Conservation (phyloP, 139 green algal species). For the Volvox africanus region DNA sequence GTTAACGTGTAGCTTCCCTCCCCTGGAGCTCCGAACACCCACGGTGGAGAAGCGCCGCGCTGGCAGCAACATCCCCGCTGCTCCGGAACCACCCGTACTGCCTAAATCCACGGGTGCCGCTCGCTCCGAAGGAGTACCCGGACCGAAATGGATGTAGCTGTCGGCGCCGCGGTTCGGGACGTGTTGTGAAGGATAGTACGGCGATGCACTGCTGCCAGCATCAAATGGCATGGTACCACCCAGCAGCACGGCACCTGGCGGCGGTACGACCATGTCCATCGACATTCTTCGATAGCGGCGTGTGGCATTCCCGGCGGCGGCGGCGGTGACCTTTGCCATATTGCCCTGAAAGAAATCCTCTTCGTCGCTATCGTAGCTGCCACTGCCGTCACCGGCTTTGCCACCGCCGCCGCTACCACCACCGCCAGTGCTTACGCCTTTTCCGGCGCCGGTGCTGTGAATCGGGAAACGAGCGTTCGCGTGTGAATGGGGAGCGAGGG, state of each 20-base stretch:
- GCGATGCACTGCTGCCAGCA: background rate
- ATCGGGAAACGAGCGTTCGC: too few relatives aligned
- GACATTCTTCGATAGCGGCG: conserved; percentile 1
- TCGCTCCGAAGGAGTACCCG: background rate
- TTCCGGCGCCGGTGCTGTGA: background rate
- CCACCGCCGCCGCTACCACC: background rate
- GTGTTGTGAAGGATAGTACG: background rate
- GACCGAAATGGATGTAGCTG: background rate
- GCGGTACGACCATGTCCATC: conserved; percentile 1
- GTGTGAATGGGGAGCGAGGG: too few relatives aligned
- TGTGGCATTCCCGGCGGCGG: background rate
- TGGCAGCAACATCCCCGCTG: background rate
- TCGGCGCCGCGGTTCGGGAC: background rate
- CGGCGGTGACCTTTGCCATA: background rate
- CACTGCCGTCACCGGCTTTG: background rate
- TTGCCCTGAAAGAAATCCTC: background rate
- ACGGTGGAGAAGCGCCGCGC: background rate
- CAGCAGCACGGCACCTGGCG: background rate
- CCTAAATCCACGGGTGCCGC: background rate
- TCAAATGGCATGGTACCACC: background rate
- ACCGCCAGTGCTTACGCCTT: background rate
- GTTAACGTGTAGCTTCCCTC: background rate
- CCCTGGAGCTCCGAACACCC: background rate
- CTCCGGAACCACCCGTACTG: background rate
- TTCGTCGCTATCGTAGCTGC: background rate